Evolutionary conservation across 441 rosid genomes (phyloP), one percentile per base, ranked within the genome.

Genomic region (Corymbia citriodora): DNA sequence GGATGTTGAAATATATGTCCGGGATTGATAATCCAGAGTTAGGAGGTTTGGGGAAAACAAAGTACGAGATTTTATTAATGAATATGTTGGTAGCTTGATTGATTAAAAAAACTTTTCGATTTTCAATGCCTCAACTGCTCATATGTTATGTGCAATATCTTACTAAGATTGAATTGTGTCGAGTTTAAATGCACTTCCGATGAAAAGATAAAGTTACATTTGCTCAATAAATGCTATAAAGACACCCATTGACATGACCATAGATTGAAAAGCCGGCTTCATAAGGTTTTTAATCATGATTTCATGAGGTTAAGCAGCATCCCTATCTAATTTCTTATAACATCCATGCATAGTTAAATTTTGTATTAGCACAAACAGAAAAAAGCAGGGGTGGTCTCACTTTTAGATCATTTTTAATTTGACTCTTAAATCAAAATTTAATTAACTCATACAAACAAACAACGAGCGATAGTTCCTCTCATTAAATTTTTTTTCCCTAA

Each of bases 391-490:
- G 6, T 6, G 16, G 9, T 40, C 0, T 74, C 83, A 74, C 9
- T 10, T 74, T 74, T 74, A 40, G 16, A 40, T 74, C 53, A 45
- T 79, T 45, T 23, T 17, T 6, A 0, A 1, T 79, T 14, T 79
- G 15, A 79, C 50, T 45, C 52, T 79, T 14, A 27, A 45, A 79
- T 45, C n/a, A 45, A 79, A 40, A 11, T 79, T 79, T 45, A 79
- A 52, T 45, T 3, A 13, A 23, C 50, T 45, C 9, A 13, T 17
- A 79, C 18, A 79, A 79, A 23, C 17, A 27, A 45, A 79, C 0
- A 17, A 14, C 1, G 3, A 79, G n/a, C 29, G 0, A 74, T 40
- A 74, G 3, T 12, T 74, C 15, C 17, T 2, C 6, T 1, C 17
- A 7, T 40, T 23, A 40, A 74, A 12, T 74, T 3, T 40, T 74